Evolutionary conservation across 306 rosid genomes (phyloP).

Genomic region (Clitoria ternatea): DNA sequence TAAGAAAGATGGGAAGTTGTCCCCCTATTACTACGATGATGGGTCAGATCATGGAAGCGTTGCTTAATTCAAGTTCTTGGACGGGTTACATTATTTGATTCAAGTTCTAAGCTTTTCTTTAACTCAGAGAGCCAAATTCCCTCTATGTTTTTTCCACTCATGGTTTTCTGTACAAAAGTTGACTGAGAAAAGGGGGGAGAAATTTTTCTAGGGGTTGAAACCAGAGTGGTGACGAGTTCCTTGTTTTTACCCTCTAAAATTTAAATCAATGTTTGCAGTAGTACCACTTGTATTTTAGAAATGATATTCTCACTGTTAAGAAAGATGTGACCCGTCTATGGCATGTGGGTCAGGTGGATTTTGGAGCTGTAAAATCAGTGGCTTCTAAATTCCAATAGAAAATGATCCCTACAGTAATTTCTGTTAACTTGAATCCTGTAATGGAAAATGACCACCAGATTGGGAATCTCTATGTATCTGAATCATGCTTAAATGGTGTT

Average conservation of each 20-base stretch:
- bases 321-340: conserved; percentile 22
- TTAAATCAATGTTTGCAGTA: conserved; percentile 21
- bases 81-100: not conserved
- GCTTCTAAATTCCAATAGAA: not conserved
- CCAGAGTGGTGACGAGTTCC: not conserved
- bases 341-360: conserved; percentile 15
- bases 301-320: conserved; percentile 20
- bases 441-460: not conserved
- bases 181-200: not conserved
- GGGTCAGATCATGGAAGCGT: conserved; percentile 68
- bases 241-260: conserved; percentile 27
- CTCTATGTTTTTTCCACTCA: conserved; percentile 9
- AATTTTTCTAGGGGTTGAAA: not conserved
- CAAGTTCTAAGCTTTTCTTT: conserved; percentile 12
- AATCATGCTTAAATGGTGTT: not conserved
- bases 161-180: conserved; percentile 23
- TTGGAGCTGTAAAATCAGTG: conserved; percentile 17
- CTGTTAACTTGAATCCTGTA: not conserved
- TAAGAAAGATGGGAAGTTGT: conserved; percentile 52
- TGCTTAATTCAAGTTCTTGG: conserved; percentile 34
- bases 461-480: not conserved
- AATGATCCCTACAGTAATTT: not conserved
- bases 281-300: not conserved
- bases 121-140: conserved; percentile 6
- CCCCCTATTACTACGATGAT: conserved; percentile 67